A percentile compares a stretch with the other conserved stretches of the same genome.
Conservation (phyloP, 306 rosid genomes). For the Mimosa bimucronata region DNA sequence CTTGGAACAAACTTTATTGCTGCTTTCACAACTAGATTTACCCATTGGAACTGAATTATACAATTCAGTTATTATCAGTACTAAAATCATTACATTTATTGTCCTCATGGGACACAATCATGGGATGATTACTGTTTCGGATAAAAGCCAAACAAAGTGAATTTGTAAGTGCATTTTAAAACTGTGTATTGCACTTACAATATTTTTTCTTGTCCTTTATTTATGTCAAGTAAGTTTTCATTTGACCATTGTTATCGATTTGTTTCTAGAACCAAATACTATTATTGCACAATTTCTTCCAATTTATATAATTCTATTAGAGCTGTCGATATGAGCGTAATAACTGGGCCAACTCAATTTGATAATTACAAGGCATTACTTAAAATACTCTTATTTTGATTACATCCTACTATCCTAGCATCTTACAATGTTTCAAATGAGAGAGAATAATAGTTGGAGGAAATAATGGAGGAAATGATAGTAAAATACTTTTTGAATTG, state of each 20-base stretch:
- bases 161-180: neutral
- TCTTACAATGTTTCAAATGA: too few species aligned
- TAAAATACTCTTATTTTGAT: too few species aligned
- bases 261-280: neutral
- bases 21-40: conserved; percentile 1
- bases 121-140: neutral
- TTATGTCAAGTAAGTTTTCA: too few species aligned
- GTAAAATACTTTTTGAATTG: too few species aligned
- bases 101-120: neutral
- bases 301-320: too few species aligned
- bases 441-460: too few species aligned
- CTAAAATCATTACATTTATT: neutral
- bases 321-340: neutral
- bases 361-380: too few species aligned
- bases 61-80: neutral
- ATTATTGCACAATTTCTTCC: neutral
- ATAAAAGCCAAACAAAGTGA: neutral
- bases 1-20: conserved; percentile 4
- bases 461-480: too few species aligned
- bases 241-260: neutral
- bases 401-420: too few species aligned
- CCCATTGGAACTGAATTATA: neutral
- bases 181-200: neutral
- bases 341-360: too few species aligned
- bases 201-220: neutral